Evolutionary conservation across 2,329 filamentous ascomycete genomes (phyloP), one percentile per base, ranked within the genome.

Genomic region (Talaromyces marneffei): DNA sequence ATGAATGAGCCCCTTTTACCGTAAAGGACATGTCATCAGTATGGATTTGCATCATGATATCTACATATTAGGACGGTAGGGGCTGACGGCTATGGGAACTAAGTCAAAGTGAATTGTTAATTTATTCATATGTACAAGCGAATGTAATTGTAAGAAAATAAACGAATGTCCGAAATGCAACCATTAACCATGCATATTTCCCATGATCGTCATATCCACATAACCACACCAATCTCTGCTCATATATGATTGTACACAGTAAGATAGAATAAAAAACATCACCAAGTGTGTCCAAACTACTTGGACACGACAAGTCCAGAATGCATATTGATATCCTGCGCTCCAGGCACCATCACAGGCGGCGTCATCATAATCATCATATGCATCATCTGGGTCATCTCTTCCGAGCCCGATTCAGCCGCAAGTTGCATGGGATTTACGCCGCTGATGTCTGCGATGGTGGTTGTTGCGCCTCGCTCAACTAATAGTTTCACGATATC

Each of bases 341-440:
- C 52, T 48, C 39, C 55, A 10, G 55, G 55, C 8, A 46, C 40
- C 46, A 59, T 31, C 25, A 53, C 27, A 31, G 48, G 57, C 35
- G 48, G 23, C 14, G 48, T 59, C 35, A 55, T 55, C 52, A 55
- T 55, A 29, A 55, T 55, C 52, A 55, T 55, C 52, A 55, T 55
- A 16, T 55, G 52, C 46, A 59, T 59, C 33, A 53, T 53, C 35
- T 59, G 57, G 16, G 37, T 39, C 57, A 59, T 59, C 27, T 59
- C 57, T 16, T 53, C 27, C 4, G 46, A 31, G 3, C 48, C 57
- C 1, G 57, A 52, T 27, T 59, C 57, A 18, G 57, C 57, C 4
- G 57, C 57, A n/a, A 59, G 39, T 5, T 53, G 57, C 57, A 59
- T 40, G 10, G 57, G 57, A 42, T 37, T 59, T 0, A 39, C 9